A percentile compares a stretch with the other conserved stretches of the same genome.
Conservation (phyloP, 2,329 filamentous ascomycete genomes). For the Cephalotrichum gorgonifer region DNA sequence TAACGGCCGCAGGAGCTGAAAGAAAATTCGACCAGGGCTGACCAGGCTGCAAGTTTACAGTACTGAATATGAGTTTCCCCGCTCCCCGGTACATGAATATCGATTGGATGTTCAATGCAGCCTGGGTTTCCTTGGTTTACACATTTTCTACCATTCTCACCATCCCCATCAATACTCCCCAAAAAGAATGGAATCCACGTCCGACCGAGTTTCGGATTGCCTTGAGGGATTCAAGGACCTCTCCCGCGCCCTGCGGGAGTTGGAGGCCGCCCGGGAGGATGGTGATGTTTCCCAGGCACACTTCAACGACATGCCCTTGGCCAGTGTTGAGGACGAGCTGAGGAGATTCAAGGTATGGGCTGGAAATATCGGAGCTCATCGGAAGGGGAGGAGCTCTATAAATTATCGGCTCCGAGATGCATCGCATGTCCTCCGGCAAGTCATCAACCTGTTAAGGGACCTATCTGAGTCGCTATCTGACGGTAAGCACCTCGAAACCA, state of each 20-base stretch:
- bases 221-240: neutral
- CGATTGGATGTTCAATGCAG: neutral
- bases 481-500: neutral
- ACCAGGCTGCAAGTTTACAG: neutral
- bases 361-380: constrained; percentile 10
- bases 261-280: rapidly evolving
- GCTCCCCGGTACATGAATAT: neutral
- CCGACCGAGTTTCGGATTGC: neutral
- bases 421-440: constrained; percentile 9
- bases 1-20: too few species aligned
- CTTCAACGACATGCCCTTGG: rapidly evolving
- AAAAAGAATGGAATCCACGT: neutral
- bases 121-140: too few species aligned
- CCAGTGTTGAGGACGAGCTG: constrained; percentile 1
- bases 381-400: constrained; percentile 7
- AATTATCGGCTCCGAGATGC: constrained; percentile 13
- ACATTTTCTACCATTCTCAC: too few species aligned
- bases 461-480: constrained; percentile 8
- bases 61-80: neutral
- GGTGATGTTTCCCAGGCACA: neutral
- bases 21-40: too few species aligned
- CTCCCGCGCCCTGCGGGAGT: neutral
- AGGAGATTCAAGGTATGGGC: constrained; percentile 14
- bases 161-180: too few species aligned
- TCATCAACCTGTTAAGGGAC: constrained; percentile 13